Percentiles rank a stretch among this genome's conserved stretches.
These are phyloP conservation scores for Cercospora citrullina DNA, from an alignment of 2,329 filamentous ascomycete genomes.

Conservation along the genomic window DNA sequence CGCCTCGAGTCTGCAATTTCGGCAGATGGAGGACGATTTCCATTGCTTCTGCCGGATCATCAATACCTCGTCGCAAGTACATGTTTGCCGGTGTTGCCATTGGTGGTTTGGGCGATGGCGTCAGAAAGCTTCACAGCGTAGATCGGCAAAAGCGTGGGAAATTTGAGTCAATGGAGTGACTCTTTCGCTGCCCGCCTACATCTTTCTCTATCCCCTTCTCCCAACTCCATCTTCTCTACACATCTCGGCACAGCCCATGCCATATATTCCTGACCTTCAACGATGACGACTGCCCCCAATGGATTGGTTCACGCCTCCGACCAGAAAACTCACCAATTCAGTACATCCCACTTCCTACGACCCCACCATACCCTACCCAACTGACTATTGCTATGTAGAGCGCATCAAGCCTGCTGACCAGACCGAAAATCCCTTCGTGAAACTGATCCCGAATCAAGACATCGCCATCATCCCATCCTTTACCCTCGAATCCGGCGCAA, in stretches of 20 bases:
- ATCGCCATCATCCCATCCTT: conserved; percentile 86
- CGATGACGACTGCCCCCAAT: conserved; percentile 32
- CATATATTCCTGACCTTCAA: conserved; percentile 3
- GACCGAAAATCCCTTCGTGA: conserved; percentile 87
- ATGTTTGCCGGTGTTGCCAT: not conserved
- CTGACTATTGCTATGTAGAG: conserved; percentile 27
- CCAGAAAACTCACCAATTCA: conserved; percentile 22
- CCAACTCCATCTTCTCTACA: not conserved
- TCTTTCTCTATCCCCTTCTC: not conserved
- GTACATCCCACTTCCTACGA: conserved; percentile 11
- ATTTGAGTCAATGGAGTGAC: conserved; percentile 3
- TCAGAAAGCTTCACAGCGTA: not conserved
- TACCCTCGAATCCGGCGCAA: conserved; percentile 87
- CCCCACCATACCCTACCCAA: not conserved
- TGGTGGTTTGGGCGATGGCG: conserved; percentile 7
- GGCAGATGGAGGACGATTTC: not conserved
- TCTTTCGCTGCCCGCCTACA: not conserved
- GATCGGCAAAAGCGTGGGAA: conserved; percentile 1
- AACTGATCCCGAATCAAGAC: conserved; percentile 82
- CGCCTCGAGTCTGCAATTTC: not conserved
- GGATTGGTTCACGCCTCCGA: conserved; percentile 34
- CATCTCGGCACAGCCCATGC: conserved; percentile 4
- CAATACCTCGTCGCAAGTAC: not conserved
- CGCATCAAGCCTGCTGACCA: conserved; percentile 51
- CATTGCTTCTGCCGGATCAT: not conserved